These are phyloP conservation scores for Leccinum insolens DNA, from an alignment of 1,284 basidiomycete genomes.

Conservation along the genomic window DNA sequence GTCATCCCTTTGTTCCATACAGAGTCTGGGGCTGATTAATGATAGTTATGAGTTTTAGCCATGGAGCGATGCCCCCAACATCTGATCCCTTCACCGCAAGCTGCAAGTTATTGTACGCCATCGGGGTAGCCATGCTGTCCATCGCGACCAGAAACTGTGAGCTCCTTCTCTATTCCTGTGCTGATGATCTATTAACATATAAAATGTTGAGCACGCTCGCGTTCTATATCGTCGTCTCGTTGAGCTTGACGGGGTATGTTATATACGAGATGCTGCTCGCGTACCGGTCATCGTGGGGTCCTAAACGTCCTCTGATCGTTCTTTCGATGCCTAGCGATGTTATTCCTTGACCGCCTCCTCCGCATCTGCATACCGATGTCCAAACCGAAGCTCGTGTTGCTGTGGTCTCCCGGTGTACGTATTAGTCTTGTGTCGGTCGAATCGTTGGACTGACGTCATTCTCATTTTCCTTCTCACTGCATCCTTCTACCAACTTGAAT, in stretches of 20 bases:
- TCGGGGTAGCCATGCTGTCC: conserved; percentile 35
- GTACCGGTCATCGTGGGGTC: conserved; percentile 10
- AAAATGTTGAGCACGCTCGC: conserved; percentile 36
- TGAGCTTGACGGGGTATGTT: conserved; percentile 33
- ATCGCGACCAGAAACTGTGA: conserved; percentile 43
- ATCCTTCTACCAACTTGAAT: neutral
- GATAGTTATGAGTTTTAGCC: conserved; percentile 21
- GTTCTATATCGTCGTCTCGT: conserved; percentile 33
- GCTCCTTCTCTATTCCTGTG: conserved; percentile 11
- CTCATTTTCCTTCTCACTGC: neutral
- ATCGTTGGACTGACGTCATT: neutral
- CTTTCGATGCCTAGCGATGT: neutral
- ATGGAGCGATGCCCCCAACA: neutral
- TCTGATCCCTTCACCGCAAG: conserved; percentile 20
- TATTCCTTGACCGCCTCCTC: conserved; percentile 13
- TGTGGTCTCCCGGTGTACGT: conserved; percentile 39
- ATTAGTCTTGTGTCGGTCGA: neutral
- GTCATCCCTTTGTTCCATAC: neutral
- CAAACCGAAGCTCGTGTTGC: conserved; percentile 21
- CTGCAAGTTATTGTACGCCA: conserved; percentile 35
- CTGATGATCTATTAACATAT: neutral
- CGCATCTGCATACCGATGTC: conserved; percentile 20
- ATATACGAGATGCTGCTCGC: conserved; percentile 36
- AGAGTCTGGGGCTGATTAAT: neutral
- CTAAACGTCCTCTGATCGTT: too few relatives aligned